These are phyloP conservation scores for Asterella californica DNA, from an alignment of 225 moss, liverwort and hornwort species.

Conservation along the genomic window DNA sequence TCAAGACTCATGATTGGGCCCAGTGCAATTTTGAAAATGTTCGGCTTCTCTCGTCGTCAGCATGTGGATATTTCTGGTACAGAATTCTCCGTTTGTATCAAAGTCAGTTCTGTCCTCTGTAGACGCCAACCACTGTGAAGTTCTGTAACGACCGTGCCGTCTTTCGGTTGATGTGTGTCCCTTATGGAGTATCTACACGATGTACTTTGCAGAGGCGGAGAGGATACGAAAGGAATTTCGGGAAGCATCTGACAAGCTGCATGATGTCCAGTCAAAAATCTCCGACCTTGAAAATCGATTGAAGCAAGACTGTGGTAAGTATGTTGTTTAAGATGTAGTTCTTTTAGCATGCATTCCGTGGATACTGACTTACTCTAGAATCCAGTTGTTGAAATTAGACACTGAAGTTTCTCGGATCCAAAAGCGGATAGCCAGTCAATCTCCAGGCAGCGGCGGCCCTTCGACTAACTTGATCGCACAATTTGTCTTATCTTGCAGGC, in stretches of 20 bases:
- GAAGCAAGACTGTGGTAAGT: slow-evolving; percentile 74
- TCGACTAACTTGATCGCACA: not conserved
- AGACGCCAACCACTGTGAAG: not conserved
- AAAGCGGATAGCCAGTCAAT: not conserved
- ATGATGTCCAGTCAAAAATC: slow-evolving; percentile 52
- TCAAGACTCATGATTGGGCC: slow-evolving; percentile 47
- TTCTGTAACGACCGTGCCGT: not conserved
- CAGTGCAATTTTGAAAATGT: slow-evolving; percentile 36
- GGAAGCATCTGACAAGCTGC: slow-evolving; percentile 55
- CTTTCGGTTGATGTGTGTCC: not conserved
- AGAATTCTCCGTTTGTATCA: not conserved
- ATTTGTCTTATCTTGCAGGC: slow-evolving; percentile 39
- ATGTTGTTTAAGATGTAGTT: not conserved
- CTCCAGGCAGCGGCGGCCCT: not conserved
- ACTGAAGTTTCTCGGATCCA: not conserved
- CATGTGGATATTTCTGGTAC: slow-evolving; percentile 78
- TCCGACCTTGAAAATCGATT: slow-evolving; percentile 68
- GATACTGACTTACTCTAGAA: not conserved
- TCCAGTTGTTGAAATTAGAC: not conserved
- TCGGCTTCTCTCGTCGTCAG: slow-evolving; percentile 45
- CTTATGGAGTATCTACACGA: not conserved
- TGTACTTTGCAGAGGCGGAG: slow-evolving; percentile 69
- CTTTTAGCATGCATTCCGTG: not conserved
- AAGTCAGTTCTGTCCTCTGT: not conserved
- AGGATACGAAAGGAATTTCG: slow-evolving; percentile 64